Conservation (phyloP, 31 red algal genomes). For the Bonnemaisonia californica region DNA sequence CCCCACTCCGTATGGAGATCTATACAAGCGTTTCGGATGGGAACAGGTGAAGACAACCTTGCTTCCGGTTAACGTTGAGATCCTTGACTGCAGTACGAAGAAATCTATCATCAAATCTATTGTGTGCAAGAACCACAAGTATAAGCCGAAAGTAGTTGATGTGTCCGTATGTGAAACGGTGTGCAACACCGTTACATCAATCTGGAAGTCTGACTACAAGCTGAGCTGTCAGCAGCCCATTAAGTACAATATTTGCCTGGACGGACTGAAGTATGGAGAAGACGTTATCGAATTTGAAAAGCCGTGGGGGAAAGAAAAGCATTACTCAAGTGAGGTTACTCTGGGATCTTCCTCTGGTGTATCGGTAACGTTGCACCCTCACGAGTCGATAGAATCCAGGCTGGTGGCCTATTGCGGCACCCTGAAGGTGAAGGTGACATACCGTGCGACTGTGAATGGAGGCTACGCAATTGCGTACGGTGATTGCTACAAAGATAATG, state of each 20-base stretch:
- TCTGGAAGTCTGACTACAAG: conserved; percentile 1
- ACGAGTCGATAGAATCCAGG: background rate
- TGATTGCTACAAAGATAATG: background rate
- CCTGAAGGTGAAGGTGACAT: background rate
- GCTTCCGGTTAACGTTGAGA: background rate
- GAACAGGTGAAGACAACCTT: background rate
- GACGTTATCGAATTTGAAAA: background rate
- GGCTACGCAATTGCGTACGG: background rate
- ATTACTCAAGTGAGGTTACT: background rate
- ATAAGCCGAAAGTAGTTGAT: background rate
- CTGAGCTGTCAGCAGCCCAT: background rate
- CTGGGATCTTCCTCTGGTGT: background rate
- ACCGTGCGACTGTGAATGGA: background rate
- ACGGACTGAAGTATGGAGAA: background rate
- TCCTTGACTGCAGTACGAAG: background rate
- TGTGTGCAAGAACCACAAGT: background rate
- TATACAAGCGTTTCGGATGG: background rate
- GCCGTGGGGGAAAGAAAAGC: background rate
- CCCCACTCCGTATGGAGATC: background rate
- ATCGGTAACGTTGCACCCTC: background rate
- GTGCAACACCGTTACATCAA: background rate
- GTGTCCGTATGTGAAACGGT: background rate
- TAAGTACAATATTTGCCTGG: background rate
- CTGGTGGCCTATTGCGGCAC: background rate
- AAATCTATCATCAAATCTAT: background rate